A percentile compares a stretch with the other conserved stretches of the same genome.
Conservation (phyloP, 2,329 filamentous ascomycete genomes). For the Fusarium odoratissimum region DNA sequence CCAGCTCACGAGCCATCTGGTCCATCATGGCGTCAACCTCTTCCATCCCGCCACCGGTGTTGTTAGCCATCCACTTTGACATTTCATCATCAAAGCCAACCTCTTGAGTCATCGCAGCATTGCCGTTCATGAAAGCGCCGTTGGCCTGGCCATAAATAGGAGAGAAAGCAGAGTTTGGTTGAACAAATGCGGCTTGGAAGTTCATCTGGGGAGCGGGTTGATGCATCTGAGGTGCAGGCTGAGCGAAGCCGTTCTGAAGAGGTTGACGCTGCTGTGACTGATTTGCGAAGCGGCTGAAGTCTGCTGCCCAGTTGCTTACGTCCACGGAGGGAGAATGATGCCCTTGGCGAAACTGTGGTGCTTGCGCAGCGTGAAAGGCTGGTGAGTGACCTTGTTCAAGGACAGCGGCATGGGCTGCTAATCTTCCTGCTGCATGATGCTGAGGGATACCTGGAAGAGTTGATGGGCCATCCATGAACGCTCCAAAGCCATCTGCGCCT, state of each 20-base stretch:
- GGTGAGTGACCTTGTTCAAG: constrained; percentile 45
- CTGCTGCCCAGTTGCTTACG: constrained; percentile 52
- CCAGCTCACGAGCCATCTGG: constrained; percentile 55
- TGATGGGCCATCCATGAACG: constrained; percentile 50
- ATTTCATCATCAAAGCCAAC: constrained; percentile 57
- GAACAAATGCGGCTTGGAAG: constrained; percentile 49
- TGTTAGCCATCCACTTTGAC: constrained; percentile 54
- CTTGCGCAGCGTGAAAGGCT: constrained; percentile 36
- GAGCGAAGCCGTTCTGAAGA: constrained; percentile 34
- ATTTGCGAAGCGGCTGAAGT: constrained; percentile 50
- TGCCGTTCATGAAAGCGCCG: constrained; percentile 42
- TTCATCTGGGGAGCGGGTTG: constrained; percentile 41
- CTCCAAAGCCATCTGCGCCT: constrained; percentile 49
- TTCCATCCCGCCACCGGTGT: constrained; percentile 50
- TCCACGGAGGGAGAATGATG: constrained; percentile 40
- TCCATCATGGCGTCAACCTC: constrained; percentile 58
- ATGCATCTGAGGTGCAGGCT: constrained; percentile 42
- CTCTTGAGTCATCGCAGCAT: constrained; percentile 41
- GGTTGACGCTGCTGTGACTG: constrained; percentile 44
- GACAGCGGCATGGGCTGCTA: constrained; percentile 51
- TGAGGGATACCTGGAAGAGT: constrained; percentile 46
- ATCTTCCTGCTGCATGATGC: constrained; percentile 50
- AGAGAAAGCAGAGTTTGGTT: constrained; percentile 43
- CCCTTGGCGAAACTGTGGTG: constrained; percentile 40
- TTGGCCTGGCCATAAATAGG: constrained; percentile 47